A percentile compares a stretch with the other conserved stretches of the same genome.
These are phyloP conservation scores for Neocatenulostroma microsporum DNA, from an alignment of 2,329 filamentous ascomycete species.

Conservation along the genomic window DNA sequence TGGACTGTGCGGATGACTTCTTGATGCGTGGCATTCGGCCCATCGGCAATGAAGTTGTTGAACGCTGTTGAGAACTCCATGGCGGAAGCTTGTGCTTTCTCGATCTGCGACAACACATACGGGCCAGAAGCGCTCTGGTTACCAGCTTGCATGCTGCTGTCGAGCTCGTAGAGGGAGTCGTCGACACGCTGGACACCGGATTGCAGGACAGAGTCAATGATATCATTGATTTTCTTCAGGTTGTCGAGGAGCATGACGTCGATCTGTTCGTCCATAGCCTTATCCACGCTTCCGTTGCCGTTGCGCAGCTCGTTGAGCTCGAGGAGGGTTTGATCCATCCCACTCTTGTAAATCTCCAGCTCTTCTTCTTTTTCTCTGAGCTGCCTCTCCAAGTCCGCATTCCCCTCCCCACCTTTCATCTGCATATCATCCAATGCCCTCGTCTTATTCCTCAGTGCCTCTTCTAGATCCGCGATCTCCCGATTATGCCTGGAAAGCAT, in stretches of 20 bases:
- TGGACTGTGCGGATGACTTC: conserved; percentile 92
- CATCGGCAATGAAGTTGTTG: conserved; percentile 97
- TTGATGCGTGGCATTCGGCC: conserved; percentile 78
- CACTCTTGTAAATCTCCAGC: conserved; percentile 94
- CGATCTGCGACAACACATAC: conserved; percentile 92
- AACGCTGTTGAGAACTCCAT: conserved; percentile 98
- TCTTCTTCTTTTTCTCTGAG: conserved; percentile 95
- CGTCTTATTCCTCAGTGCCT: conserved; percentile 79
- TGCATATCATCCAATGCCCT: conserved; percentile 78
- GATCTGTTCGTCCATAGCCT: conserved; percentile 80
- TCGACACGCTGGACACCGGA: conserved; percentile 89
- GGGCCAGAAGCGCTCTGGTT: conserved; percentile 96
- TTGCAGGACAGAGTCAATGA: conserved; percentile 94
- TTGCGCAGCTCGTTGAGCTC: conserved; percentile 81
- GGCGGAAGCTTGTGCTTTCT: conserved; percentile 87
- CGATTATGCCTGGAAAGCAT: conserved; percentile 95
- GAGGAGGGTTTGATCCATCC: conserved; percentile 91
- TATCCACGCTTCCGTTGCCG: conserved; percentile 56
- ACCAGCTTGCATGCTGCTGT: conserved; percentile 95
- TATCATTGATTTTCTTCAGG: conserved; percentile 88
- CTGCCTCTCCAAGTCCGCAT: conserved; percentile 74
- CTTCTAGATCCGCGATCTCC: conserved; percentile 93
- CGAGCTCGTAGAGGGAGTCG: conserved; percentile 91
- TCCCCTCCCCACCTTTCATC: conserved; percentile 67
- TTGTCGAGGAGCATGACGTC: conserved; percentile 81